Conservation (phyloP, 2,329 filamentous ascomycete genomes). For the Pyrenochaeta sp. region DNA sequence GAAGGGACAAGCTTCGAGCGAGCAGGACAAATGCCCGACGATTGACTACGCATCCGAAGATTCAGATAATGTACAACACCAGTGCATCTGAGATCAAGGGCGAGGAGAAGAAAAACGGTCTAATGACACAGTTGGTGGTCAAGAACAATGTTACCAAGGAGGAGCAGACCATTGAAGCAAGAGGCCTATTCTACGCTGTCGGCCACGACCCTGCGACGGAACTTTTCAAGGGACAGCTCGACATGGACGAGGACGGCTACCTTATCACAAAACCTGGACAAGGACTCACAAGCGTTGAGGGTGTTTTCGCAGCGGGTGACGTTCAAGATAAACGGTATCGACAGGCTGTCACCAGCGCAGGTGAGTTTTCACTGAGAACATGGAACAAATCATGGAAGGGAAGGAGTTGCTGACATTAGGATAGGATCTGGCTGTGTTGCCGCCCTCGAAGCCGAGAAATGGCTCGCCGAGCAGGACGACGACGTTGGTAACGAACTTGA, state of each 20-base stretch:
- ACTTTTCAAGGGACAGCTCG: conserved; percentile 90
- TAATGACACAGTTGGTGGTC: conserved; percentile 89
- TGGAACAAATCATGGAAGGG: not conserved
- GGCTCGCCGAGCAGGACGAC: conserved; percentile 77
- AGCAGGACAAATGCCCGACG: conserved; percentile 92
- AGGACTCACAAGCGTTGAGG: conserved; percentile 84
- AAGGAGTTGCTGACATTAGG: conserved; percentile 22
- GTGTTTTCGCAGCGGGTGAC: conserved; percentile 95
- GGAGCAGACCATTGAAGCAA: conserved; percentile 86
- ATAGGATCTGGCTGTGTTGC: conserved; percentile 92
- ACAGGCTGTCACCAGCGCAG: conserved; percentile 97
- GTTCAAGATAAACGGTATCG: conserved; percentile 99
- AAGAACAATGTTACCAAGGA: conserved; percentile 79
- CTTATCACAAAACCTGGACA: conserved; percentile 89
- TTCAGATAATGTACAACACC: conserved; percentile 87
- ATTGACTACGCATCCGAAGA: conserved; percentile 83
- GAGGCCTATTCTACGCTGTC: conserved; percentile 95
- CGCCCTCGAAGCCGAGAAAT: conserved; percentile 95
- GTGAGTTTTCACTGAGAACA: conserved; percentile 60
- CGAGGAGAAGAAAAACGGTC: conserved; percentile 73
- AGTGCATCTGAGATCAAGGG: conserved; percentile 85
- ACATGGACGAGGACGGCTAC: conserved; percentile 90
- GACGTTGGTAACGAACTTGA: conserved; percentile 57
- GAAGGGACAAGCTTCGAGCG: conserved; percentile 84
- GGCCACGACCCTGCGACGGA: conserved; percentile 92